Evolutionary conservation across 2,329 filamentous ascomycete genomes (phyloP).

Genomic region (Tolypocladium nubicola): DNA sequence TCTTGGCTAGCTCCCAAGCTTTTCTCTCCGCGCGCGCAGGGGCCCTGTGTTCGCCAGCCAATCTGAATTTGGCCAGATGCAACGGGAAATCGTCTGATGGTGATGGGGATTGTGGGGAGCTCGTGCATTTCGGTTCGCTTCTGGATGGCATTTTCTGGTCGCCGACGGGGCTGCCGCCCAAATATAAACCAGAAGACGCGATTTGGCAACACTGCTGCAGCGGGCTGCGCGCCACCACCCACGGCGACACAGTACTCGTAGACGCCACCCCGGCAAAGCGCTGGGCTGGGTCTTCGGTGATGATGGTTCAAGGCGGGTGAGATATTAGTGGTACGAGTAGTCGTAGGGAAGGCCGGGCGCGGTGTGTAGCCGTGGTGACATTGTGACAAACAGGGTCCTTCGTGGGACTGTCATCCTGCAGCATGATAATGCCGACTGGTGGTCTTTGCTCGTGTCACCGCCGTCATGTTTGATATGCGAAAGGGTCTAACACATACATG

Average conservation of each 20-base stretch:
- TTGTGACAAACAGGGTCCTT: background rate
- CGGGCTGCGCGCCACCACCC: too few relatives aligned
- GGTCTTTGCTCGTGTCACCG: background rate
- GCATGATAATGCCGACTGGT: background rate
- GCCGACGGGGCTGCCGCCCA: background rate
- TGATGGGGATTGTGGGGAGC: background rate
- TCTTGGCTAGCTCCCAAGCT: background rate
- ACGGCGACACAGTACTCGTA: too few relatives aligned
- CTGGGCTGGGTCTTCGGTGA: background rate
- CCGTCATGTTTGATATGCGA: background rate
- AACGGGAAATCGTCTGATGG: background rate
- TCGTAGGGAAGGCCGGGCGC: background rate
- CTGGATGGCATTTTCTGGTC: background rate
- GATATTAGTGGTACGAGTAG: background rate
- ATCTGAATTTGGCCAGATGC: background rate
- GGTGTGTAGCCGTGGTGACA: background rate
- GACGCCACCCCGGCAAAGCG: background rate
- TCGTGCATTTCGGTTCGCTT: background rate
- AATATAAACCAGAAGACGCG: too few relatives aligned
- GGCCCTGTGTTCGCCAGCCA: background rate
- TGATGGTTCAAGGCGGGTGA: background rate
- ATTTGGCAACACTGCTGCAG: too few relatives aligned
- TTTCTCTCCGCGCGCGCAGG: background rate
- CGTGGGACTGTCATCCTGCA: background rate
- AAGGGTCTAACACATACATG: background rate